Evolutionary conservation across 2,329 filamentous ascomycete species (phyloP).

Genomic region (Fusarium equiseti): DNA sequence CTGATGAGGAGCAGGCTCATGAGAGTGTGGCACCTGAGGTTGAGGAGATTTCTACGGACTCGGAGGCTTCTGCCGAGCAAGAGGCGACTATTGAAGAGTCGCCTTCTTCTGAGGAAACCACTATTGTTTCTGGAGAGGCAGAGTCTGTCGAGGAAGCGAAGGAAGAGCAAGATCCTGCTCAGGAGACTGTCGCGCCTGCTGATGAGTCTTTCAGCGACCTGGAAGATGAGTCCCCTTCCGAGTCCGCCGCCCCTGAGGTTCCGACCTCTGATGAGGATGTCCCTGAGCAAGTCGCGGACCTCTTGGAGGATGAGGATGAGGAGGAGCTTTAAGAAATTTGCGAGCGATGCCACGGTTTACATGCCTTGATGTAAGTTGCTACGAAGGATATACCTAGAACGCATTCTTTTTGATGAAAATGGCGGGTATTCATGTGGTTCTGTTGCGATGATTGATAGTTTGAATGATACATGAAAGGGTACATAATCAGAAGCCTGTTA

Average conservation of each 20-base stretch:
- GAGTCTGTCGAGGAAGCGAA: constrained; percentile 2
- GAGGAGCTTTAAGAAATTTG: constrained; percentile 27
- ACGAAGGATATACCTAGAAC: constrained; percentile 48
- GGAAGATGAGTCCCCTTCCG: constrained; percentile 1
- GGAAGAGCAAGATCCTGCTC: constrained; percentile 13
- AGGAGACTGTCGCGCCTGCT: constrained; percentile 5
- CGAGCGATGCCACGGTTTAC: constrained; percentile 34
- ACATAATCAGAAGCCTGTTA: constrained; percentile 38
- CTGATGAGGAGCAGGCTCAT: constrained; percentile 5
- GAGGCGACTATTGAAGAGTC: constrained; percentile 9
- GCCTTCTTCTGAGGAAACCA: constrained; percentile 1
- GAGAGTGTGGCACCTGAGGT: constrained; percentile 4
- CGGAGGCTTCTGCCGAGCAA: constrained; percentile 2
- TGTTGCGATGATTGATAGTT: constrained; percentile 38
- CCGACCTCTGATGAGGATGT: constrained; percentile 3
- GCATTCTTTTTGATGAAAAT: constrained; percentile 42
- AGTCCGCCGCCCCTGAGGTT: constrained; percentile 7
- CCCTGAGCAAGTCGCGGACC: constrained; percentile 4
- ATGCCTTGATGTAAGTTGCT: constrained; percentile 45
- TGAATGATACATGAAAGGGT: constrained; percentile 43
- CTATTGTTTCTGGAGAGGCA: constrained; percentile 5
- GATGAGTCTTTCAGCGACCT: constrained; percentile 3
- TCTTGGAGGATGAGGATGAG: constrained; percentile 10
- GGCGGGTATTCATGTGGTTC: constrained; percentile 29
- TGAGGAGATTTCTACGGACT: not conserved